phyloP scores from a whole-genome alignment of 2,329 filamentous ascomycete species.

The Claviceps maximensis region DNA sequence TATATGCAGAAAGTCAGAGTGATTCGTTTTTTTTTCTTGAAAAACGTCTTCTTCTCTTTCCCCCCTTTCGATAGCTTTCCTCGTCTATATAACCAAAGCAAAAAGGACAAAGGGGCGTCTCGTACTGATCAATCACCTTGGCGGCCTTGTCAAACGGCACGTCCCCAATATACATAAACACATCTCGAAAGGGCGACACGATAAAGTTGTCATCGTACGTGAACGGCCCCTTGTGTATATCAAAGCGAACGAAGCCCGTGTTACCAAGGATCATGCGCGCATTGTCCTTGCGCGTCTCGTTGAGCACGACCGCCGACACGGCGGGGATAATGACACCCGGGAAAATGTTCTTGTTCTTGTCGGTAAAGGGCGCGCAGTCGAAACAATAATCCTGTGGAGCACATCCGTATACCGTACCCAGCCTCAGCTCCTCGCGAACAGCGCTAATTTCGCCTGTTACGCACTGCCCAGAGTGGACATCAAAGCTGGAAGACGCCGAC shows the following conservation, averaged over 20 bases:
- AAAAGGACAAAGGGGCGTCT: not conserved
- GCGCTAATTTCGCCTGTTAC: constrained; percentile 37
- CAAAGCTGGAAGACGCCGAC: too few species aligned
- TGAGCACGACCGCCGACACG: constrained; percentile 37
- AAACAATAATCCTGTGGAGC: constrained; percentile 47
- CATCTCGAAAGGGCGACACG: constrained; percentile 40
- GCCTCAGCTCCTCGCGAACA: constrained; percentile 37
- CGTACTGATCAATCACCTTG: constrained; percentile 17
- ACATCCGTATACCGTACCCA: constrained; percentile 45
- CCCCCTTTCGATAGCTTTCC: not conserved
- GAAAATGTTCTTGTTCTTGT: constrained; percentile 42
- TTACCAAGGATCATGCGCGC: constrained; percentile 46
- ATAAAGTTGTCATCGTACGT: constrained; percentile 40
- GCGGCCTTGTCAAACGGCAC: constrained; percentile 34
- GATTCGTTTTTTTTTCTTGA: not conserved
- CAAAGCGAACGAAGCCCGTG: constrained; percentile 47
- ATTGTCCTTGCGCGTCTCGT: constrained; percentile 32
- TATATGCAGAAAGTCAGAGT: not conserved
- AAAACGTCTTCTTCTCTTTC: not conserved
- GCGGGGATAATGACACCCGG: constrained; percentile 34
- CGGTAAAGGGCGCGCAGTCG: constrained; percentile 38
- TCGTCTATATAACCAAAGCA: not conserved
- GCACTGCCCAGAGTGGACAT: constrained; percentile 20
- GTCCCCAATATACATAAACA: constrained; percentile 38
- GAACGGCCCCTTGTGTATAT: constrained; percentile 49